A percentile compares a stretch with the other conserved stretches of the same genome.
Evolutionary conservation across 345 rosid species (phyloP).

Genomic region (Sapria himalayana): DNA sequence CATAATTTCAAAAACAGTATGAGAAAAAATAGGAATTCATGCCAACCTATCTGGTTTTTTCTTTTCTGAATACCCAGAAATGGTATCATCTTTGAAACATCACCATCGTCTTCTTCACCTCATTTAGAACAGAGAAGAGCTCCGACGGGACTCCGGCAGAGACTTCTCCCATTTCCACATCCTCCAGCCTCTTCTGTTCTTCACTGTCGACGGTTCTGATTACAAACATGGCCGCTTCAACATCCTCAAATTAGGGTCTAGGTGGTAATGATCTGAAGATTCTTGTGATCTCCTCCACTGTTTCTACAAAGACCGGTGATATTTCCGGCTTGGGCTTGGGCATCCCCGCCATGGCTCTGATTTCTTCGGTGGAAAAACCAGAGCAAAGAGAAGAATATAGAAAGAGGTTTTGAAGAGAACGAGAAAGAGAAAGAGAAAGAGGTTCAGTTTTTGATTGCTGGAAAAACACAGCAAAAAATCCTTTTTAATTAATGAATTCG

Average conservation of each 20-base stretch:
- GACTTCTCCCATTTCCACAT: conserved; percentile 15
- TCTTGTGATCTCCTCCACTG: conserved; percentile 31
- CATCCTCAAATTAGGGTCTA: conserved; percentile 35
- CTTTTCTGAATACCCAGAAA: no score
- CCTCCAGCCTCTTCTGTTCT: conserved; percentile 25
- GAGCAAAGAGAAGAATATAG: no score
- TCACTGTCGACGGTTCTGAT: conserved; percentile 19
- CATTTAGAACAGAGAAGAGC: conserved; percentile 21
- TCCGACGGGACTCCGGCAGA: conserved; percentile 28
- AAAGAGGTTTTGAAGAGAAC: no score
- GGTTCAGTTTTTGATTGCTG: no score
- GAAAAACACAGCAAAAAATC: no score
- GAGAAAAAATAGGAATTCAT: no score
- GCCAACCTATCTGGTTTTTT: no score
- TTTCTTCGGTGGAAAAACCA: no score
- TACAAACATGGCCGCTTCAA: conserved; percentile 37
- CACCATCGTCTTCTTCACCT: conserved; percentile 20
- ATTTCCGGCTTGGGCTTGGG: conserved; percentile 14
- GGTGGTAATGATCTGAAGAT: conserved; percentile 36
- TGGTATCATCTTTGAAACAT: conserved; percentile 25
- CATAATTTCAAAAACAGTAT: no score
- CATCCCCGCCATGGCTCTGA: conserved; percentile 21
- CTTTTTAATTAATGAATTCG: no score
- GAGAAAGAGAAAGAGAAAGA: no score
- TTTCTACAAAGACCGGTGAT: conserved; percentile 17